Evolutionary conservation across 1,284 basidiomycete genomes (phyloP), one percentile per base, ranked within the genome.

Genomic region (Trametes pubescens): DNA sequence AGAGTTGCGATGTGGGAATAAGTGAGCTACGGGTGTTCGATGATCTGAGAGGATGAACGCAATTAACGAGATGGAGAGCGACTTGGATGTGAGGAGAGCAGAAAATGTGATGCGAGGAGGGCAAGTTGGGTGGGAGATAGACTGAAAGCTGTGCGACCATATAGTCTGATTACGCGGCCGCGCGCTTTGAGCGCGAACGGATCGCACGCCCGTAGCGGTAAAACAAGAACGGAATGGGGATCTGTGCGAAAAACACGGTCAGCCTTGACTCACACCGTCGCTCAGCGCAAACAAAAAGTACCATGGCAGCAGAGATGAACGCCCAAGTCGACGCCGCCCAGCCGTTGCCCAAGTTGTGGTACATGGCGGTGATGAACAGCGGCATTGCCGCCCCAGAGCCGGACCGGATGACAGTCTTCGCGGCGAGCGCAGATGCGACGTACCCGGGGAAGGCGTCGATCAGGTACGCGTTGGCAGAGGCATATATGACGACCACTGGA

Each of bases 361-460:
- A 85, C 79, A 86, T 82, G 43, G 75, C 73, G n/a, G 74, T 74
- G 69, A 76, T 88, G 77, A 91, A 92, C 10, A 93, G 77, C 8
- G 90, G 90, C 80, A 92, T 91, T 0, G 86, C 84, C 0, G 89
- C 87, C 7, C 86, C 90, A 4, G 86, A 80, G 0, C 84, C 84
- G 0, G 86, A 89, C 52, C 91, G 86, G 48, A 87, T 75, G 67
- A 92, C 81, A 0, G 89, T 91, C 75, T 90, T 91, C 8, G 87
- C 89, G 0, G 91, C 87, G 48, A 92, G 85, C 1, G 91, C 91
- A 22, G 87, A 90, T 0, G 90, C 90, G 65, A 86, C 84, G 76
- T 86, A 91, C 79, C 72, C 72, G 72, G 86, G 76, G 74, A 89
- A 89, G 4, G 86, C 85, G 66, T 90, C 88, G 49, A 88, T 82